A percentile compares a stretch with the other conserved stretches of the same genome.
phyloP scores from a whole-genome alignment of 208 protist species.

The Chromosphaera perkinsii region DNA sequence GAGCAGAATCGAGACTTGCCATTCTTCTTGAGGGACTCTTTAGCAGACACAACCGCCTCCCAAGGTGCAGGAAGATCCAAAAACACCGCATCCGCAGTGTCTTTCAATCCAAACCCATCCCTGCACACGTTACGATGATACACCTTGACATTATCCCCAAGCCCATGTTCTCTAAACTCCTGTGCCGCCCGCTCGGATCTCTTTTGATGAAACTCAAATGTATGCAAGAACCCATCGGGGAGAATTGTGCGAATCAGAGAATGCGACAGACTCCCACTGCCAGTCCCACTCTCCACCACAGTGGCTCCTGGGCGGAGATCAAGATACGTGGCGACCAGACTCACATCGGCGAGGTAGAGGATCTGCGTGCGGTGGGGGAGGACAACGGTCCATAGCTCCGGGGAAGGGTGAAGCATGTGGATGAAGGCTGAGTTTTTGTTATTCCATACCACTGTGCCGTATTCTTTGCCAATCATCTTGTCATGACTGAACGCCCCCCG shows the following conservation, averaged over 20 bases:
- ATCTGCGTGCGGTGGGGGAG: slow-evolving; percentile 60
- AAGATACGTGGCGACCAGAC: slow-evolving; percentile 47
- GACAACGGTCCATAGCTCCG: slow-evolving; percentile 48
- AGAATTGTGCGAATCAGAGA: slow-evolving; percentile 46
- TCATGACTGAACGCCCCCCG: slow-evolving; percentile 17
- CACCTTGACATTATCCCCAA: slow-evolving; percentile 43
- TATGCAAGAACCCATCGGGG: slow-evolving; percentile 57
- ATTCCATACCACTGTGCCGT: slow-evolving; percentile 20
- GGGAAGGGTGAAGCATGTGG: slow-evolving; percentile 36
- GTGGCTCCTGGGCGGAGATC: slow-evolving; percentile 46
- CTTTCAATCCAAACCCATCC: slow-evolving; percentile 48
- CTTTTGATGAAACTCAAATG: slow-evolving; percentile 67
- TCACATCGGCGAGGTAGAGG: slow-evolving; percentile 43
- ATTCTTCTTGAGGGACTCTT: slow-evolving; percentile 25
- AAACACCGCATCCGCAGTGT: slow-evolving; percentile 29
- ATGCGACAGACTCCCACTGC: slow-evolving; percentile 60
- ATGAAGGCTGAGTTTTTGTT: slow-evolving; percentile 22
- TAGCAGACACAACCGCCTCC: slow-evolving; percentile 19
- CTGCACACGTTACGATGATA: slow-evolving; percentile 49
- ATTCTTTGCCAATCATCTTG: slow-evolving; percentile 28
- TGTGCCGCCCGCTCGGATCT: slow-evolving; percentile 35
- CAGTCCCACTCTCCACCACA: slow-evolving; percentile 62
- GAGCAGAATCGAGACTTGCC: slow-evolving; percentile 54
- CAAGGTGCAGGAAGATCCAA: slow-evolving; percentile 38
- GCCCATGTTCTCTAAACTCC: slow-evolving; percentile 47